Percentiles rank a stretch among this genome's conserved stretches.
phyloP scores from a whole-genome alignment of 495 filamentous ascomycete species.

The Cudoniella acicularis region DNA sequence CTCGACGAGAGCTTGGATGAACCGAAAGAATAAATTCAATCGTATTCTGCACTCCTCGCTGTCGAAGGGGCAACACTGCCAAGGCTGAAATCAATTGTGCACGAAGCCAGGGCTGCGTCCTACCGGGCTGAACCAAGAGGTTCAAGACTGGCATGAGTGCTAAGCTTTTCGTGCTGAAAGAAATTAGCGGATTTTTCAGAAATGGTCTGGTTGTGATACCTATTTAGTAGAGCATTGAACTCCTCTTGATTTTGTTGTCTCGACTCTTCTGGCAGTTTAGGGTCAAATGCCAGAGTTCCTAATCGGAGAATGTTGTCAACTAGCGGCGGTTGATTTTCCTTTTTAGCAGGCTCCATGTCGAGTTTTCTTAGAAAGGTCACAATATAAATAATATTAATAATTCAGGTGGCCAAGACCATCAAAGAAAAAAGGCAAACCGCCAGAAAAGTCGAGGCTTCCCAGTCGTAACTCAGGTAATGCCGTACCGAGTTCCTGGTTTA shows the following conservation, averaged over 20 bases:
- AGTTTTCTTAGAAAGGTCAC: no score
- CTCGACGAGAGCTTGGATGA: slow-evolving; percentile 34
- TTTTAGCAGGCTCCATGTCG: background rate
- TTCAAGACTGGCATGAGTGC: slow-evolving; percentile 43
- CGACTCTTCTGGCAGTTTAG: slow-evolving; percentile 14
- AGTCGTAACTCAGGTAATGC: no score
- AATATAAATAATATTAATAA: no score
- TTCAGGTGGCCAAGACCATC: no score
- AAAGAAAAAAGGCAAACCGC: no score
- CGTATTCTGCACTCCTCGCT: slow-evolving; percentile 60
- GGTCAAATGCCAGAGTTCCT: slow-evolving; percentile 24
- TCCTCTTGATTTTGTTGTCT: slow-evolving; percentile 7
- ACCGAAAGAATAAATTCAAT: slow-evolving; percentile 68
- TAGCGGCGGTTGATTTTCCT: slow-evolving; percentile 11
- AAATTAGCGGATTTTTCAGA: background rate
- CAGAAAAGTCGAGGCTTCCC: no score
- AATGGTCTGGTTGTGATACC: slow-evolving; percentile 7
- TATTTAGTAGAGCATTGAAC: slow-evolving; percentile 20
- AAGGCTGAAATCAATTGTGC: slow-evolving; percentile 51
- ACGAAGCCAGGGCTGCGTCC: slow-evolving; percentile 46
- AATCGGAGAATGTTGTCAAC: slow-evolving; percentile 20
- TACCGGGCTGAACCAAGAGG: slow-evolving; percentile 40
- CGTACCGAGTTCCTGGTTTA: no score
- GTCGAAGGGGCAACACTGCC: slow-evolving; percentile 60
- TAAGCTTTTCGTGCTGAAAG: slow-evolving; percentile 38